Conservation (phyloP, 1,284 basidiomycete genomes). For the Leccinum insolens region DNA sequence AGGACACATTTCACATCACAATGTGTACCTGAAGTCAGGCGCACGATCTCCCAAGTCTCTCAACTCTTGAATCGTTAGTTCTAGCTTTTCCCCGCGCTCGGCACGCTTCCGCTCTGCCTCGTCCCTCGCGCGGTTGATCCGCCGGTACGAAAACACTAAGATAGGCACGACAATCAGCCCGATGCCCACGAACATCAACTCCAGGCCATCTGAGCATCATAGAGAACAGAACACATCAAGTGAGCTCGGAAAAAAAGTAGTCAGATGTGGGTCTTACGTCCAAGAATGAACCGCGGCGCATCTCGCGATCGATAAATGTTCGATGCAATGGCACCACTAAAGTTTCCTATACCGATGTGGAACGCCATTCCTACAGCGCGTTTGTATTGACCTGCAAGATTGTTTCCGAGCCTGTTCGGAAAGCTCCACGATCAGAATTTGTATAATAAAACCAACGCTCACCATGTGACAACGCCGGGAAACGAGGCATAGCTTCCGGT, state of each 20-base stretch:
- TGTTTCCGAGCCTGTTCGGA: slow-evolving; percentile 45
- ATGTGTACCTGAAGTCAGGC: slow-evolving; percentile 64
- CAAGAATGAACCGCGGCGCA: slow-evolving; percentile 60
- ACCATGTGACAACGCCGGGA: slow-evolving; percentile 72
- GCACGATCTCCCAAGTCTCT: slow-evolving; percentile 61
- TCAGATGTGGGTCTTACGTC: slow-evolving; percentile 46
- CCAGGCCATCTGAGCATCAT: slow-evolving; percentile 54
- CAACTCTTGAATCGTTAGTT: slow-evolving; percentile 20
- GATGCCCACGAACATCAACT: slow-evolving; percentile 68
- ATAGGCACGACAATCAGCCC: slow-evolving; percentile 57
- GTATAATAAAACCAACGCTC: not conserved
- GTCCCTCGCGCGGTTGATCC: slow-evolving; percentile 57
- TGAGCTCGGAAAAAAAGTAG: not conserved
- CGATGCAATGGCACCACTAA: slow-evolving; percentile 39
- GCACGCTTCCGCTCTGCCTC: slow-evolving; percentile 31
- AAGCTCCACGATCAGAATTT: not conserved
- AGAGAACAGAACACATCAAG: not conserved
- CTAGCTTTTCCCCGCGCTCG: slow-evolving; percentile 34
- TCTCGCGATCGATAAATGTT: slow-evolving; percentile 64
- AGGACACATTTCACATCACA: slow-evolving; percentile 35
- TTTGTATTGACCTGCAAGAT: slow-evolving; percentile 52
- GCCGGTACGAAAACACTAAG: slow-evolving; percentile 51
- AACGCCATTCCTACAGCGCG: slow-evolving; percentile 48
- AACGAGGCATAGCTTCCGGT: slow-evolving; percentile 62
- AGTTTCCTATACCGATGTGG: slow-evolving; percentile 48